Percentiles rank a stretch among this genome's conserved stretches.
These are phyloP conservation scores for Nannochloropsis granulata DNA, from an alignment of 108 stramenopile species.

Conservation along the genomic window DNA sequence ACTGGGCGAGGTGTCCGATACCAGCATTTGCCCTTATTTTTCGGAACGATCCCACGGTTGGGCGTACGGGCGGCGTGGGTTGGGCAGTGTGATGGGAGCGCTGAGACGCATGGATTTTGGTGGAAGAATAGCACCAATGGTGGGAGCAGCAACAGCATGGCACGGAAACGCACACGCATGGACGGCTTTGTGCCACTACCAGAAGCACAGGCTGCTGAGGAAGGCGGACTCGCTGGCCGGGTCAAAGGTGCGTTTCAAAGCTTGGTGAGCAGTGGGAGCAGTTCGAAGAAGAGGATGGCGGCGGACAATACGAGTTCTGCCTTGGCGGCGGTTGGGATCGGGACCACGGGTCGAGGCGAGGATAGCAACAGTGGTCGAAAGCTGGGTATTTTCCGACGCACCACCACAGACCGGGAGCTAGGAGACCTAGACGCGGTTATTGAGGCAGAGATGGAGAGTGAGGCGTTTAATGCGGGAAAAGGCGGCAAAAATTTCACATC, in stretches of 20 bases:
- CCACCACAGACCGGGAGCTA: neutral
- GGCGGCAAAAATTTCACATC: neutral
- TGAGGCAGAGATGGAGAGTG: neutral
- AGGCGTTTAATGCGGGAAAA: neutral
- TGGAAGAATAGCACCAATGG: slow-evolving; percentile 13
- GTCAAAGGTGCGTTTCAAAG: neutral
- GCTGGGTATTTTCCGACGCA: neutral
- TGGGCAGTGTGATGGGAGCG: slow-evolving; percentile 16
- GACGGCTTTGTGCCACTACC: neutral
- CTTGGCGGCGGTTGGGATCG: neutral
- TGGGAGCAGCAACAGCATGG: neutral
- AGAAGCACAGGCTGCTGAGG: neutral
- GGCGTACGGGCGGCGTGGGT: slow-evolving; percentile 14
- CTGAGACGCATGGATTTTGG: slow-evolving; percentile 24
- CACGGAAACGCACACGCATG: neutral
- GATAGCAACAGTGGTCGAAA: neutral
- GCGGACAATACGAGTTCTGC: neutral
- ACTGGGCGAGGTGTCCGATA: slow-evolving; percentile 3
- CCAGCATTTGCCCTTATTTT: slow-evolving; percentile 9
- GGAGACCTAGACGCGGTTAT: neutral
- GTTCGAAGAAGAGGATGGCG: neutral
- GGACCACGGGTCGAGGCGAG: neutral
- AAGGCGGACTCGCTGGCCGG: neutral
- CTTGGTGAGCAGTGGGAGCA: neutral
- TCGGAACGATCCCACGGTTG: slow-evolving; percentile 4